Evolutionary conservation across 257 asterid genomes (phyloP).

Genomic region (Solanum lycopersicoides): DNA sequence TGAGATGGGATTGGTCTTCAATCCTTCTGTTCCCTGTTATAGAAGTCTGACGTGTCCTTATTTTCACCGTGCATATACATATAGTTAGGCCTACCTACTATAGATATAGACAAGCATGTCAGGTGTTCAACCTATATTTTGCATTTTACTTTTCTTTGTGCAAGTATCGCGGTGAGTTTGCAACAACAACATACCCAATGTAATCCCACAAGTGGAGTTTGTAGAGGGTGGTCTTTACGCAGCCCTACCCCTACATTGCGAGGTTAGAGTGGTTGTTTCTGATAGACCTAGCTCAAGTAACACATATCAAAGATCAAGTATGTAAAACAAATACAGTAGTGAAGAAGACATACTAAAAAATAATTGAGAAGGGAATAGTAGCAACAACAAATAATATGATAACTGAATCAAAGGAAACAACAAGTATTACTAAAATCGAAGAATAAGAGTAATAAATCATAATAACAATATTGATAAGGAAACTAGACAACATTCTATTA

Average conservation of each 20-base stretch:
- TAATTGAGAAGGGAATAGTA: neutral
- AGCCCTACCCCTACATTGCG: neutral
- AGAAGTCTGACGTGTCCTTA: neutral
- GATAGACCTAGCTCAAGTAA: neutral
- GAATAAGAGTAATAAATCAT: neutral
- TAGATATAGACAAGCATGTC: neutral
- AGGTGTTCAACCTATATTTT: neutral
- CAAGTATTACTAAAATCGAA: neutral
- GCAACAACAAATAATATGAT: neutral
- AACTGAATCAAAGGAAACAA: neutral
- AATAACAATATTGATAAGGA: neutral
- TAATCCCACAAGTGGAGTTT: neutral
- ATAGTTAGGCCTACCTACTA: neutral
- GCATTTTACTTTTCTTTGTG: neutral
- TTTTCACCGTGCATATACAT: neutral
- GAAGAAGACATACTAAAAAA: neutral
- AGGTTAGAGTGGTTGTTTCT: neutral
- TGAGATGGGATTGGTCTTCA: neutral
- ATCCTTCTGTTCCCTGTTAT: neutral
- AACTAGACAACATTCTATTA: neutral
- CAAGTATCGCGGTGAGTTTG: neutral
- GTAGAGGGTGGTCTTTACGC: neutral
- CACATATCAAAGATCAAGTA: neutral
- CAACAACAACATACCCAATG: neutral
- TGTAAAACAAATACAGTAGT: neutral